Evolutionary conservation across 805 yeast species (phyloP), one percentile per base, ranked within the genome.

Genomic region (Candida methanosorbosa): DNA sequence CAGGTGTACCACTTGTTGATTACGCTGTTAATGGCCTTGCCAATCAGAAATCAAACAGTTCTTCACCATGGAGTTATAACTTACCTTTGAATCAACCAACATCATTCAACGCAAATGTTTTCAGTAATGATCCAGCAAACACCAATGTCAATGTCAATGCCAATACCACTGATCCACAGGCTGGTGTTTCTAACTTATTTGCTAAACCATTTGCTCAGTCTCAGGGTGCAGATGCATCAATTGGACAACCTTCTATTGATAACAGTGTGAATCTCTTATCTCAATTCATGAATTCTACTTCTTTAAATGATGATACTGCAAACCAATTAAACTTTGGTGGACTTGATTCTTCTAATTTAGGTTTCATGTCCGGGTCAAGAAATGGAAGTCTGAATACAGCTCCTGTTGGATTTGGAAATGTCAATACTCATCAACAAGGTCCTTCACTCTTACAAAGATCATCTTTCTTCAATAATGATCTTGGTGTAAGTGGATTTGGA

Each of bases 301-400:
- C 17, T 14, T 15, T 15, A 14, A 6, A 6, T 26, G 19, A 27
- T 27, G 19, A 8, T 6, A 16, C 29, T 7, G 28, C 29, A 13
- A n/a, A n/a, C n/a, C n/a, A n/a, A n/a, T 13, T 35, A 25, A 9
- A 5, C 18, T 12, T 14, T 12, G 23, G 32, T 14, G 38, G 29
- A 18, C 38, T 15, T 26, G 28, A 8, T 18, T 7, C 30, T 12
- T 12, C 17, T 20, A 5, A 12, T 13, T 13, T 18, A 15, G 24
- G 25, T 5, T 20, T 29, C 21, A 20, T 13, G 13, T 39, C 30
- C n/a, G 30, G 41, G 23, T 35, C 46, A 17, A 39, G 41, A 24
- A 34, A 34, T 16, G 30, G 26, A 18, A 23, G n/a, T n/a, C n/a
- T n/a, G n/a, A n/a, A n/a, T n/a, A n/a, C n/a, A n/a, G n/a, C n/a